phyloP scores from a whole-genome alignment of 306 rosid genomes.

The Vigna reflexopilosa region DNA sequence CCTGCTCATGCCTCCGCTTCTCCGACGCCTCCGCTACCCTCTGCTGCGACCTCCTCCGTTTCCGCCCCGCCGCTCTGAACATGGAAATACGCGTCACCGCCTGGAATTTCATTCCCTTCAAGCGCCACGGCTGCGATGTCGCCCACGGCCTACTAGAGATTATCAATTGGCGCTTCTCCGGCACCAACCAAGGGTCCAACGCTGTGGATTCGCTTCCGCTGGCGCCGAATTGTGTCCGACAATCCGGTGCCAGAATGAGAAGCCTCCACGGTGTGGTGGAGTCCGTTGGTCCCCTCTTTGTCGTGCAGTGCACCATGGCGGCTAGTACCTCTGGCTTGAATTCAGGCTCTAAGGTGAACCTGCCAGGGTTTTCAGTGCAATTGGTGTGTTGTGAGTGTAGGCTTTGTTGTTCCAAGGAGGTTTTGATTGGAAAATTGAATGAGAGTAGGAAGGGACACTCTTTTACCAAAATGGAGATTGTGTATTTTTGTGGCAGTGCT shows the following conservation, averaged over 20 bases:
- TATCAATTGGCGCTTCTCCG: conserved; percentile 65
- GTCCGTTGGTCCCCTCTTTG: conserved; percentile 62
- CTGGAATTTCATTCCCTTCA: conserved; percentile 86
- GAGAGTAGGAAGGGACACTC: conserved; percentile 53
- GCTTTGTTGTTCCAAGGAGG: conserved; percentile 55
- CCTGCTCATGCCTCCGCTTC: conserved; percentile 78
- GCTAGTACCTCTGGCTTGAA: conserved; percentile 20
- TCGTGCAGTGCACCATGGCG: conserved; percentile 61
- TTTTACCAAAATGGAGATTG: conserved; percentile 54
- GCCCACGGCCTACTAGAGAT: conserved; percentile 75
- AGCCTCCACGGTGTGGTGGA: conserved; percentile 64
- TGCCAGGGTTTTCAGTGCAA: conserved; percentile 67
- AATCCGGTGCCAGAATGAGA: conserved; percentile 4
- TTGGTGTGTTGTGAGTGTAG: conserved; percentile 68
- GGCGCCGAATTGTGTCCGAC: conserved; percentile 6
- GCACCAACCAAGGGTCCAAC: conserved; percentile 39
- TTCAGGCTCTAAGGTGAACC: conserved; percentile 42
- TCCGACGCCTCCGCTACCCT: conserved; percentile 65
- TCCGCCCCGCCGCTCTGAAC: conserved; percentile 51
- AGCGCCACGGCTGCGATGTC: neutral
- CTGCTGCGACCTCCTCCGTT: conserved; percentile 82
- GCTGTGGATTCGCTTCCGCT: conserved; percentile 45
- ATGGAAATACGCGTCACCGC: conserved; percentile 59
- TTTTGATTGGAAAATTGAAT: conserved; percentile 37
- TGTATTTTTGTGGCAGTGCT: conserved; percentile 70